Conservation (phyloP, 2,329 filamentous ascomycete genomes). For the Xylaria sp. region DNA sequence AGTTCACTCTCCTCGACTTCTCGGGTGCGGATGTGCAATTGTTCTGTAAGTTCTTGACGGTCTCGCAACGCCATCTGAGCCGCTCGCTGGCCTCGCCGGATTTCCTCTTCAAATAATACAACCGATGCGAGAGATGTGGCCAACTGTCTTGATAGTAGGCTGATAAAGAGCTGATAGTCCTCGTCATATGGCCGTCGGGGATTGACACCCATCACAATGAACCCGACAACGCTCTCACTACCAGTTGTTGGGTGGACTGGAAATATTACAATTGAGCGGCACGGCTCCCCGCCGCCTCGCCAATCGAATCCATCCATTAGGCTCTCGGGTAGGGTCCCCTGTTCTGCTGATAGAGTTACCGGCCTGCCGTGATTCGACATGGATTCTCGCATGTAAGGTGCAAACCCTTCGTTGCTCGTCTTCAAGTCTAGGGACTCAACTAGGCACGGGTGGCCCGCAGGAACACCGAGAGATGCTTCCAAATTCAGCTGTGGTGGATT, state of each 20-base stretch:
- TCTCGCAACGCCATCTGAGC: constrained; percentile 80
- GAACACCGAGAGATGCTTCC: constrained; percentile 78
- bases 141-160: constrained; percentile 78
- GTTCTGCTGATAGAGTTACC: constrained; percentile 73
- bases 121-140: constrained; percentile 85
- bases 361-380: constrained; percentile 73
- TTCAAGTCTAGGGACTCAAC: constrained; percentile 74
- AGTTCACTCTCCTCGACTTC: constrained; percentile 76
- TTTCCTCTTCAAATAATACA: constrained; percentile 85
- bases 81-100: constrained; percentile 77
- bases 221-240: constrained; percentile 78
- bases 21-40: constrained; percentile 73
- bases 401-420: constrained; percentile 77
- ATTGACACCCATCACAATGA: constrained; percentile 82
- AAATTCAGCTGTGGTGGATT: constrained; percentile 73
- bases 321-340: constrained; percentile 71
- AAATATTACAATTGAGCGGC: constrained; percentile 77
- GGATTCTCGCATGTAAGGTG: constrained; percentile 79
- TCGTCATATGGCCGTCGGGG: constrained; percentile 82
- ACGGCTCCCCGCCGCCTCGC: constrained; percentile 77
- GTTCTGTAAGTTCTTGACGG: constrained; percentile 79
- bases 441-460: constrained; percentile 70
- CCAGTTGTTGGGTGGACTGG: constrained; percentile 80
- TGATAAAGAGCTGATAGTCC: constrained; percentile 82
- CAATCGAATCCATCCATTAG: constrained; percentile 75